These are phyloP conservation scores for Phytophthora podocarpi DNA, from an alignment of 352 stramenopile genomes.

Conservation along the genomic window DNA sequence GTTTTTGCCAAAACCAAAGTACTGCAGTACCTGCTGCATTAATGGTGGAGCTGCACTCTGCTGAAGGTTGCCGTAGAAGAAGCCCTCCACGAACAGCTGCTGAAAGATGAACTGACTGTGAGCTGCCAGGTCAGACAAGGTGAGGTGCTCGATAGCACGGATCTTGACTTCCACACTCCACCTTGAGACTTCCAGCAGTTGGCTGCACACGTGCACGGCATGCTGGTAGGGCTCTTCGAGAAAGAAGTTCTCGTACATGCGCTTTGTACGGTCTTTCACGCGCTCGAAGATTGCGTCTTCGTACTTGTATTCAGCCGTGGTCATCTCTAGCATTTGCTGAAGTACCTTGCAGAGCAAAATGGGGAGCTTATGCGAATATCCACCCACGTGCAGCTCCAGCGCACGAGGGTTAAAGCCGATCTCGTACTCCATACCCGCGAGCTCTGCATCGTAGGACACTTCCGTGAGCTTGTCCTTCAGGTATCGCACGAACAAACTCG, in stretches of 20 bases:
- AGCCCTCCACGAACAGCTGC: slow-evolving; percentile 70
- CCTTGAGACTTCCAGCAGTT: slow-evolving; percentile 75
- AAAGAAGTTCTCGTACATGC: slow-evolving; percentile 90
- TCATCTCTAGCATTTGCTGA: slow-evolving; percentile 53
- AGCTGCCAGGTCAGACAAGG: slow-evolving; percentile 49
- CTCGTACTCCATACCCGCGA: slow-evolving; percentile 80
- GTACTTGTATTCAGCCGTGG: slow-evolving; percentile 54
- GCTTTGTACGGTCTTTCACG: slow-evolving; percentile 84
- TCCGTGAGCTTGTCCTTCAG: slow-evolving; percentile 89
- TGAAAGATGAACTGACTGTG: slow-evolving; percentile 70
- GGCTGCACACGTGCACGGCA: slow-evolving; percentile 75
- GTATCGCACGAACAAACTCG: slow-evolving; percentile 73
- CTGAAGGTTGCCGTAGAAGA: slow-evolving; percentile 78
- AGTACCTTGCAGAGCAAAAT: slow-evolving; percentile 80
- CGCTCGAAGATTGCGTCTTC: slow-evolving; percentile 76
- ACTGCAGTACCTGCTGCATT: slow-evolving; percentile 53
- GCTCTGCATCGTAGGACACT: slow-evolving; percentile 76
- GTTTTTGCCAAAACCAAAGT: slow-evolving; percentile 39
- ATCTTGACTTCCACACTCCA: slow-evolving; percentile 91
- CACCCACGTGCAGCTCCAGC: slow-evolving; percentile 83
- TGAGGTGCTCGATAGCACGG: slow-evolving; percentile 63
- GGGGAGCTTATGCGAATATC: slow-evolving; percentile 92
- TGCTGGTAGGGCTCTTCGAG: slow-evolving; percentile 93
- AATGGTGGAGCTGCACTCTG: slow-evolving; percentile 27
- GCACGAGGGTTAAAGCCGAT: slow-evolving; percentile 66